Percentiles rank a stretch among this genome's conserved stretches.
Conservation (phyloP, 441 rosid genomes). For the Bocquillonia castaneifolia region DNA sequence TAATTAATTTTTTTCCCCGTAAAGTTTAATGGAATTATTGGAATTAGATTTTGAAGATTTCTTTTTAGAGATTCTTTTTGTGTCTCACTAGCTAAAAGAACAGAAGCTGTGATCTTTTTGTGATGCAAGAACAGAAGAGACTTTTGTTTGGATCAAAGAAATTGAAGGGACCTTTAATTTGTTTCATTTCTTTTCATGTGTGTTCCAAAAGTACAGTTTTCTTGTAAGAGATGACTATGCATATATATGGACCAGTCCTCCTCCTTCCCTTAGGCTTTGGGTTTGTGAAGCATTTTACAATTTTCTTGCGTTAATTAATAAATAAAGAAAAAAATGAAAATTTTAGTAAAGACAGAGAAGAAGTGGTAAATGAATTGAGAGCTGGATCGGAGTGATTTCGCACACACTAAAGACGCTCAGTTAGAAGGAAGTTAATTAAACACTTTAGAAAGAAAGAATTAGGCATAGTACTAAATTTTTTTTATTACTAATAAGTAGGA, state of each 20-base stretch:
- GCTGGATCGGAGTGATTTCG: too few relatives aligned
- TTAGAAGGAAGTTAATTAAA: too few relatives aligned
- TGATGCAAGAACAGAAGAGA: neutral
- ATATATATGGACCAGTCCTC: neutral
- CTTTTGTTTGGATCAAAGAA: neutral
- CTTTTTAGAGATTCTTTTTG: neutral
- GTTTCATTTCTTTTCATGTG: slow-evolving; percentile 6
- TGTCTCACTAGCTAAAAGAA: neutral
- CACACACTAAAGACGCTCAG: too few relatives aligned
- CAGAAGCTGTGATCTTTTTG: neutral
- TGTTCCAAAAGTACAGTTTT: neutral
- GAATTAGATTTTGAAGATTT: slow-evolving; percentile 11
- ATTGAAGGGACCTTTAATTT: neutral
- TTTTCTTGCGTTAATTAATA: neutral
- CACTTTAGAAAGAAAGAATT: too few relatives aligned
- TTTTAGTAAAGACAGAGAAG: too few relatives aligned
- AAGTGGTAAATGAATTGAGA: too few relatives aligned
- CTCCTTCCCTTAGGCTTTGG: neutral
- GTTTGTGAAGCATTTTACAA: neutral
- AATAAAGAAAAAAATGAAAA: too few relatives aligned
- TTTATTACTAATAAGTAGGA: too few relatives aligned
- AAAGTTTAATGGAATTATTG: neutral
- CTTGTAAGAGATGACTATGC: neutral
- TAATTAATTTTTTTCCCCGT: neutral
- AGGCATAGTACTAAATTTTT: too few relatives aligned